Base-by-base conservation (phyloP, 177 flowering plant species). In the Vitis hybrid region DNA sequence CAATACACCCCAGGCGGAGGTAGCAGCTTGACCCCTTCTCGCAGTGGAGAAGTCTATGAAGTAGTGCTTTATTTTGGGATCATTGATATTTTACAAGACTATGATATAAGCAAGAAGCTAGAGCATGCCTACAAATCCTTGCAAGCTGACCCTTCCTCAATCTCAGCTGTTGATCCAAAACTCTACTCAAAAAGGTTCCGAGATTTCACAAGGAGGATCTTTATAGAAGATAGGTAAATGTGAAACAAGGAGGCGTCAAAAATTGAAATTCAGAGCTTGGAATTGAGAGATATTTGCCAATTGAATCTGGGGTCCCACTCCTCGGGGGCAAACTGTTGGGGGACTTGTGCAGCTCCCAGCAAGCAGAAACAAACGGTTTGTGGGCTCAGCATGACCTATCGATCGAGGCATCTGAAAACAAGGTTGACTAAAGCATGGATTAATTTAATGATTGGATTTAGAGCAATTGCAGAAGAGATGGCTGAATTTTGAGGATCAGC, bases 101-200 rank as follows among this genome's bases (percentile, higher is more conserved):
- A 95, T 10, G 97, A 95, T 67, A 90, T 95, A 59, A 87, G 86
- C 86, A 95, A 95, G 91, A 93, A 89, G 79, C 78, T 95, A 50
- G 99, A 95, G 78, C 99, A 95, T 77, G 98, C 97, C 2, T 95
- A 95, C 84, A 95, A 95, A 74, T 95, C 99, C 50, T 77, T 93
- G 45, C 98, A 93, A 68, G 98, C 79, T 0, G 97, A 95, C 73
- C 93, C 99, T 3, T 73, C 87, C 22, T 95, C 98, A 14, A 95
- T 95, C 63, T 93, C 98, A 20, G 99, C 99, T 2, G 99, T 95
- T 8, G 98, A 90, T 69, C 99, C 99, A 1, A 93, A 93, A 77
- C 91, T 87, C 14, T 95, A 95, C 77, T 93, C 99, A 1, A 95
- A 83, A 79, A 84, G 99, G 66, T 88, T 95, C 61, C 80, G 92